Percentiles rank a stretch among this genome's conserved stretches.
Evolutionary conservation across 108 stramenopile genomes (phyloP).

Genomic region (Fragilaria radians): DNA sequence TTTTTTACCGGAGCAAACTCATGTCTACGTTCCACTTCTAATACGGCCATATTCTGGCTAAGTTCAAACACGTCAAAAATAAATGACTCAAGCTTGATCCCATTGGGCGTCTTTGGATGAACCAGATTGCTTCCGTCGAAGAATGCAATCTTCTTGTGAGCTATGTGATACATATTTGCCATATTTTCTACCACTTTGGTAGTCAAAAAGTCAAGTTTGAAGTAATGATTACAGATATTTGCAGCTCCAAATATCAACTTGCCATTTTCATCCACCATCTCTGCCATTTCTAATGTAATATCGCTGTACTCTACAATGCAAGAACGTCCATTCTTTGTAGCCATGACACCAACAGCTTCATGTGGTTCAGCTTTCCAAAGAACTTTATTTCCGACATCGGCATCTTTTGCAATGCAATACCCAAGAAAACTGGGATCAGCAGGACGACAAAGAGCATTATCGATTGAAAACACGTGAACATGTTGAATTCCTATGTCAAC

Average conservation of each 20-base stretch:
- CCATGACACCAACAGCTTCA: conserved; percentile 94
- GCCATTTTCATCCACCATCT: conserved; percentile 38
- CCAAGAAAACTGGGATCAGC: conserved; percentile 96
- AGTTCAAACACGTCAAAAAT: conserved; percentile 98
- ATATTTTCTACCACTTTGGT: conserved; percentile 72
- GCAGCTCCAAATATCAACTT: conserved; percentile 88
- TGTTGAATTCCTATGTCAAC: conserved; percentile 62
- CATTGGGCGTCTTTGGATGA: conserved; percentile 67
- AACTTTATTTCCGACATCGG: conserved; percentile 95
- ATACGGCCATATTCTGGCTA: conserved; percentile 75
- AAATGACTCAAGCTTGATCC: conserved; percentile 98
- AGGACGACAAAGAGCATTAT: conserved; percentile 88
- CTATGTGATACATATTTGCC: conserved; percentile 89
- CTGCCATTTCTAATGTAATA: conserved; percentile 68
- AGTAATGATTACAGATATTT: conserved; percentile 99
- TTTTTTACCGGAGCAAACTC: conserved; percentile 99
- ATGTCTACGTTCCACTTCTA: conserved; percentile 84
- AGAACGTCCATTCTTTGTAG: conserved; percentile 59
- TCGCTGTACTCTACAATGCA: conserved; percentile 95
- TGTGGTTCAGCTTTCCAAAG: conserved; percentile 78
- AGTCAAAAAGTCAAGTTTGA: conserved; percentile 83
- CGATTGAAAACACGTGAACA: conserved; percentile 92
- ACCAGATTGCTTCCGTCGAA: conserved; percentile 68
- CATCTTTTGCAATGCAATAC: conserved; percentile 68
- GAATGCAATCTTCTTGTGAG: conserved; percentile 94